These are phyloP conservation scores for Copromyces sp. DNA, from an alignment of 495 filamentous ascomycete species.

Conservation along the genomic window DNA sequence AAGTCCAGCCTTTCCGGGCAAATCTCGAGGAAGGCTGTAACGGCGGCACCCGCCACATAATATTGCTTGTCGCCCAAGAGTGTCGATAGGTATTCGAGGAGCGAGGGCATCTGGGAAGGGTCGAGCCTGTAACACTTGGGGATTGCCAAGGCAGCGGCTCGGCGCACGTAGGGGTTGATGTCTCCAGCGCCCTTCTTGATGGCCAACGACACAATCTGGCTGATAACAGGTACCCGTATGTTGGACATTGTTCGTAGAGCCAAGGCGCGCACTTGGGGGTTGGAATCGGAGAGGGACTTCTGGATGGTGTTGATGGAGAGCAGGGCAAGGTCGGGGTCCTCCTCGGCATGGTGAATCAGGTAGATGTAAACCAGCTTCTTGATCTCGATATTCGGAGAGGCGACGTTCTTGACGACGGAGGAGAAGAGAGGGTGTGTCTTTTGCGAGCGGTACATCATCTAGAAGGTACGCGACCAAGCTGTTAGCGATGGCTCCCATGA, in stretches of 20 bases:
- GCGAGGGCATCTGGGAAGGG: constrained; percentile 70
- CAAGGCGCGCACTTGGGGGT: constrained; percentile 80
- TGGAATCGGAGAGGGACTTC: constrained; percentile 86
- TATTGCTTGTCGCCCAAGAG: constrained; percentile 87
- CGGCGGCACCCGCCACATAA: constrained; percentile 86
- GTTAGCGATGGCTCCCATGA: constrained; percentile 14
- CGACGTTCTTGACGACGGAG: constrained; percentile 91
- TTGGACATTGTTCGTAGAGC: constrained; percentile 92
- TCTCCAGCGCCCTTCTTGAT: constrained; percentile 88
- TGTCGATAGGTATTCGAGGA: constrained; percentile 65
- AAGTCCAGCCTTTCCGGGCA: constrained; percentile 79
- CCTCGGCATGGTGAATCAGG: constrained; percentile 88
- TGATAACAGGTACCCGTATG: constrained; percentile 94
- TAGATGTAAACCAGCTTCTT: constrained; percentile 98
- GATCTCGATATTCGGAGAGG: constrained; percentile 80
- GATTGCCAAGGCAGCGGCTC: constrained; percentile 88
- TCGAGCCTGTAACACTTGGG: constrained; percentile 96
- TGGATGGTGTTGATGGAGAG: constrained; percentile 98
- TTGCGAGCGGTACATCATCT: constrained; percentile 90
- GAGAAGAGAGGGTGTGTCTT: constrained; percentile 84
- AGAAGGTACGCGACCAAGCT: neutral
- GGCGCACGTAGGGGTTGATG: constrained; percentile 89
- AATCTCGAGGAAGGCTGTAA: constrained; percentile 77
- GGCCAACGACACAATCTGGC: constrained; percentile 91
- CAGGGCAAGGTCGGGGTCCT: constrained; percentile 87